Percentiles rank a stretch among this genome's conserved stretches.
phyloP scores from a whole-genome alignment of 306 rosid genomes.

The Quercus wislizeni region DNA sequence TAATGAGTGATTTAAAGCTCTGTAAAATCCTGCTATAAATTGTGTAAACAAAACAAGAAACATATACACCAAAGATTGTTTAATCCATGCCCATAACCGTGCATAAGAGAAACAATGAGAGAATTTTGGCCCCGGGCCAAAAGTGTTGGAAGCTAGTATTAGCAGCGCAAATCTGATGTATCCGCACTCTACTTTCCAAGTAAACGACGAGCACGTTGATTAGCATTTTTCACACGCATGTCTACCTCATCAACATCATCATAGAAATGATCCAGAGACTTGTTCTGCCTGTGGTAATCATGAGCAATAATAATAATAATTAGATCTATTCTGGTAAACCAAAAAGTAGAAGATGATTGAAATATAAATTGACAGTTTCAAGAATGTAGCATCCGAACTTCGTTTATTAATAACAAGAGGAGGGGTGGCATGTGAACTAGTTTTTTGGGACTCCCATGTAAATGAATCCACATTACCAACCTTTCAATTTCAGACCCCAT shows the following conservation, averaged over 20 bases:
- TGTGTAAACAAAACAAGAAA: neutral
- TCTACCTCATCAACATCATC: conserved; percentile 70
- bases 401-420: neutral
- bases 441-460: neutral
- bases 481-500: conserved; percentile 92
- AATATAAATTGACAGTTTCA: neutral
- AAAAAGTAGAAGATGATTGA: neutral
- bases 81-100: neutral
- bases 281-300: conserved; percentile 61
- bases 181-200: conserved; percentile 58
- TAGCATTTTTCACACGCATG: conserved; percentile 63
- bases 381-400: neutral
- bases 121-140: neutral
- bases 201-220: conserved; percentile 68
- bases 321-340: too few relatives aligned
- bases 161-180: neutral
- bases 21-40: neutral
- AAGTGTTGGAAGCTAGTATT: neutral
- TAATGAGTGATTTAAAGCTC: neutral
- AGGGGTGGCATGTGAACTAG: neutral
- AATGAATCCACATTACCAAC: conserved; percentile 39
- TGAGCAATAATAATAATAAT: too few relatives aligned
- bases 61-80: neutral
- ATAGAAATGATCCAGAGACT: conserved; percentile 43
- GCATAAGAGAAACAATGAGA: neutral